Conservation (phyloP, 2,329 filamentous ascomycete genomes). For the Fusarium napiforme region DNA sequence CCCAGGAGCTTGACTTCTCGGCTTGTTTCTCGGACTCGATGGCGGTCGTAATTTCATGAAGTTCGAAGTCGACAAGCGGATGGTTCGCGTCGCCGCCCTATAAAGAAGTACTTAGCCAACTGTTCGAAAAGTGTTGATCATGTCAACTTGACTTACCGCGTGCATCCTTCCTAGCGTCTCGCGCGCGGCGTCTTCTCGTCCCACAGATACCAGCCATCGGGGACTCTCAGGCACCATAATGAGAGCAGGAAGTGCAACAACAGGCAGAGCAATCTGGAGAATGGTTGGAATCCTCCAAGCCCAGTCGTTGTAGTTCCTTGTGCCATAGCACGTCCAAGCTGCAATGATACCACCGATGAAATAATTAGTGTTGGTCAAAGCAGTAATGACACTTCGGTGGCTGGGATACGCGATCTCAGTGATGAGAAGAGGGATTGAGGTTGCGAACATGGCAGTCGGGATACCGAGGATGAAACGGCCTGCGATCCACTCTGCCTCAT, state of each 20-base stretch:
- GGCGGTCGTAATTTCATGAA: constrained; percentile 17
- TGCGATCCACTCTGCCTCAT: constrained; percentile 4
- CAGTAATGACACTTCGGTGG: constrained; percentile 15
- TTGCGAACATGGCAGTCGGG: constrained; percentile 15
- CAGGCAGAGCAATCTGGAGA: constrained; percentile 3
- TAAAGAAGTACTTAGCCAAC: neutral
- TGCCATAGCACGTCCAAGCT: constrained; percentile 13
- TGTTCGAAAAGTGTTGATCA: accelerated
- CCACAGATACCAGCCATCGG: constrained; percentile 1
- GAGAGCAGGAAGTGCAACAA: constrained; percentile 3
- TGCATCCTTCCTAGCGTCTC: neutral
- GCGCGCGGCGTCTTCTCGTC: neutral
- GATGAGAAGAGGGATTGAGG: constrained; percentile 6
- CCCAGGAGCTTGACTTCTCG: constrained; percentile 4
- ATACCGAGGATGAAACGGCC: constrained; percentile 14
- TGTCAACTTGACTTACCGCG: neutral
- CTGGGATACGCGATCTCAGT: constrained; percentile 6
- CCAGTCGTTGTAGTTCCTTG: constrained; percentile 13
- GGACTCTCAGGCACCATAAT: constrained; percentile 11
- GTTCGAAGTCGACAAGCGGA: constrained; percentile 13
- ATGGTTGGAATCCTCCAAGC: constrained; percentile 7
- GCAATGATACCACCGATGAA: constrained; percentile 18
- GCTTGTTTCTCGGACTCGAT: constrained; percentile 20
- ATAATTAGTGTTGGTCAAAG: constrained; percentile 16
- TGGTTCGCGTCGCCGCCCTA: constrained; percentile 12